Percentiles rank a stretch among this genome's conserved stretches.
phyloP scores from a whole-genome alignment of 805 yeast genomes.

The Candida pini region DNA sequence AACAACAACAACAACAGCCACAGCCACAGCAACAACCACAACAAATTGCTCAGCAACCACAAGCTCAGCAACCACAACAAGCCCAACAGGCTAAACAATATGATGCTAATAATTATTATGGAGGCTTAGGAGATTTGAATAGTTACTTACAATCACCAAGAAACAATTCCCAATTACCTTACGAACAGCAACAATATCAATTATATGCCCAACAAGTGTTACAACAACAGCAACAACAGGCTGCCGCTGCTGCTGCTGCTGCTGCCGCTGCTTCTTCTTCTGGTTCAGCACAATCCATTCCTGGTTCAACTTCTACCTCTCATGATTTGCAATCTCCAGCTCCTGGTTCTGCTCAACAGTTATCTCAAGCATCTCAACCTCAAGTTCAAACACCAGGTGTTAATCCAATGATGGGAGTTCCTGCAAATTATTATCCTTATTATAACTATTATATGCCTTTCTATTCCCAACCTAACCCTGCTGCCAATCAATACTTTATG shows the following conservation, averaged over 20 bases:
- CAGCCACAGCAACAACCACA: conserved; percentile 15
- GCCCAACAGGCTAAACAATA: conserved; percentile 15
- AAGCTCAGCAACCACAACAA: conserved; percentile 11
- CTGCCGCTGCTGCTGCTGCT: conserved; percentile 8
- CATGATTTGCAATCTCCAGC: conserved; percentile 13
- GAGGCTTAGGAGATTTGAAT: conserved; percentile 22
- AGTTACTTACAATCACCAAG: conserved; percentile 22
- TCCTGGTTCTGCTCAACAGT: conserved; percentile 13
- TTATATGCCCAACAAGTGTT: conserved; percentile 12
- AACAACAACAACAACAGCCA: conserved; percentile 18
- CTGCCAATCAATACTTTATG: conserved; percentile 24
- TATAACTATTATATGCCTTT: conserved; percentile 28
- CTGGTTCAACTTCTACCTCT: conserved; percentile 14
- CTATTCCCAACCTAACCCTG: conserved; percentile 25
- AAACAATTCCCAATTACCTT: conserved; percentile 17
- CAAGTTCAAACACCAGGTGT: conserved; percentile 20
- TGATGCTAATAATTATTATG: conserved; percentile 17
- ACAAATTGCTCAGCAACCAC: conserved; percentile 13
- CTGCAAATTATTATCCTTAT: conserved; percentile 27
- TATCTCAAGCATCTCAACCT: conserved; percentile 7
- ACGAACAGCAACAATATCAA: conserved; percentile 17
- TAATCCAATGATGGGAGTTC: conserved; percentile 27
- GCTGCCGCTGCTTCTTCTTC: conserved; percentile 14
- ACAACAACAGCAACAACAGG: conserved; percentile 13
- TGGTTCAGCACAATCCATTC: conserved; percentile 14